Evolutionary conservation across 108 stramenopile genomes (phyloP), one percentile per base, ranked within the genome.

Genomic region (Nannochloropsis granulata): DNA sequence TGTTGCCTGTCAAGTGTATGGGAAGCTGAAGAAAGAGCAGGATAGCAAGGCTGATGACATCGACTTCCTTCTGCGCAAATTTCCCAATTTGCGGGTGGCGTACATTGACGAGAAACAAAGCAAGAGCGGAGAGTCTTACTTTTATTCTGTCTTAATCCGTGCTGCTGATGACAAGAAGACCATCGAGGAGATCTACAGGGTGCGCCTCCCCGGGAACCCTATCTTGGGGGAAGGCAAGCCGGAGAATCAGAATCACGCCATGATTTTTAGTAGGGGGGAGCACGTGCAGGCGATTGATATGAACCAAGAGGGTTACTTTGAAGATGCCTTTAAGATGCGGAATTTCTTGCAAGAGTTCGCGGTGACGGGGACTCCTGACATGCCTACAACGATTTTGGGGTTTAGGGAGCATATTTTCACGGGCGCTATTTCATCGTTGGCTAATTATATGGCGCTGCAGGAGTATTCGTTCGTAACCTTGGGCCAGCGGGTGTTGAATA

Each of bases 261-360:
- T 98, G 91, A 95, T 98, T 78, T 98, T 98, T 92, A 96, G 95
- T 11, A 91, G 98, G 13, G 96, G 96, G 78, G 95, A 97, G 90
- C 94, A 95, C 80, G 85, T 98, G 23, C 98, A 98, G 87, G 97
- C 97, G 0, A 97, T 98, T 90, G 98, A 98, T 90, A 98, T 98
- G 98, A 98, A 98, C 90, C 98, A 98, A 86, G 97, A 97, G 84
- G 95, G 95, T 45, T 96, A 97, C 92, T 98, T 98, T 86, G 98
- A 98, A 89, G 98, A 98, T 88, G 94, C 96, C 0, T 90, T 97
- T 12, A 98, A 98, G 90, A 98, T 97, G 96, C 93, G 98, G 44
- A 97, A 97, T 82, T 92, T 95, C 82, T 92, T 98, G 19, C 94
- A 97, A 85, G 98, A 98, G 87, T 98, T 98, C 86, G 95, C 92